Conservation (phyloP, 345 rosid species). For the Orychophragmus violaceus region DNA sequence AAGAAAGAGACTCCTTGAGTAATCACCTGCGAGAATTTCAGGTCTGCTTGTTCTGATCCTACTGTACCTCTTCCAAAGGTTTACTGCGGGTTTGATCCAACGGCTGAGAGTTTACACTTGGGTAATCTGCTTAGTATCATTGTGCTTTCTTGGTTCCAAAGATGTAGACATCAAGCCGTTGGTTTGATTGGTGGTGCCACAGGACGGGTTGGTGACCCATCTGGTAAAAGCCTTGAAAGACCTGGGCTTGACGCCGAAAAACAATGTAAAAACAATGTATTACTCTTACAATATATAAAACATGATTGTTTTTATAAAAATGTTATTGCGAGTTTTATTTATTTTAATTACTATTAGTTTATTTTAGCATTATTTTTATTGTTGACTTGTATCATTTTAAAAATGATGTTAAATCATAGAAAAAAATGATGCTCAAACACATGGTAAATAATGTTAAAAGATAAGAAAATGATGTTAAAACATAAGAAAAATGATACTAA, state of each 20-base stretch:
- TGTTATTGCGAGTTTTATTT: no score
- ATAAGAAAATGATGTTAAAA: no score
- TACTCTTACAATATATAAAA: no score
- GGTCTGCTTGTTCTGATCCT: constrained; percentile 50
- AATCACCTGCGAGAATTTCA: constrained; percentile 63
- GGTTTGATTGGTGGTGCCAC: constrained; percentile 96
- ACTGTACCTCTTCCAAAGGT: constrained; percentile 43
- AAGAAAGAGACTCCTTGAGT: constrained; percentile 79
- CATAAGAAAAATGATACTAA: no score
- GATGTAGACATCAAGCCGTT: constrained; percentile 80
- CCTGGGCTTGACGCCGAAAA: constrained; percentile 67
- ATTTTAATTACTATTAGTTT: no score
- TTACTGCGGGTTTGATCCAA: constrained; percentile 97
- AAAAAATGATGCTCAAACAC: no score
- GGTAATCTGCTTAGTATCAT: constrained; percentile 88
- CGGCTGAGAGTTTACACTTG: constrained; percentile 86
- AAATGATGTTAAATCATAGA: no score
- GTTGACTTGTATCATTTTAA: no score
- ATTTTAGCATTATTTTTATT: no score
- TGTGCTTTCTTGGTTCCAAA: constrained; percentile 91
- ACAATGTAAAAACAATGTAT: no score
- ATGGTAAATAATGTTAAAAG: no score
- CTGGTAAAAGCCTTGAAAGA: constrained; percentile 87
- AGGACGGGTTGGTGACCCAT: constrained; percentile 88
- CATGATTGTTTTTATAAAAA: no score